phyloP scores from a whole-genome alignment of 2,329 filamentous ascomycete genomes.

The Xylaria sp. region DNA sequence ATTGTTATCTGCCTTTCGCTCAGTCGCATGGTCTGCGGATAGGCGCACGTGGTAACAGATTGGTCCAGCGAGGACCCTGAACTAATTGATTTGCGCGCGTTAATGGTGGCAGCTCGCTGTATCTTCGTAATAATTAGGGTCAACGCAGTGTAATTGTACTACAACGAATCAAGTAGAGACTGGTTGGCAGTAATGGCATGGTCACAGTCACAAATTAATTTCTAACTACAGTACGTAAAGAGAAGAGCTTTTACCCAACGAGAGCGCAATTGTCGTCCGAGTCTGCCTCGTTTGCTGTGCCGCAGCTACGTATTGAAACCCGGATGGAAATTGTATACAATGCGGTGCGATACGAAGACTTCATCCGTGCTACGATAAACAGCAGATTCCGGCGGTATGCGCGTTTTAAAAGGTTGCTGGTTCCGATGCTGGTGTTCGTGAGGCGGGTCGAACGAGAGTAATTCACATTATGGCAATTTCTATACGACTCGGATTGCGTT shows the following conservation, averaged over 20 bases:
- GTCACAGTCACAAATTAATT: background rate
- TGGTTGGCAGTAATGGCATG: background rate
- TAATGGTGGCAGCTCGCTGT: conserved; percentile 17
- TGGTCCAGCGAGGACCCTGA: conserved; percentile 1
- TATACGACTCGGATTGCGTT: too few species aligned
- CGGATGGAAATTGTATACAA: too few species aligned
- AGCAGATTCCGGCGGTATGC: too few species aligned
- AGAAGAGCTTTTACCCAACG: background rate
- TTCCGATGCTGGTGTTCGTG: too few species aligned
- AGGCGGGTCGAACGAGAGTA: too few species aligned
- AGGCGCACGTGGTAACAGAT: conserved; percentile 16
- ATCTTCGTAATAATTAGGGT: conserved; percentile 25
- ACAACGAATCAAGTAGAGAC: conserved; percentile 16
- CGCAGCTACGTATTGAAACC: too few species aligned
- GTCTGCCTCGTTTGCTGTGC: background rate
- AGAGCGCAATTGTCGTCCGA: background rate
- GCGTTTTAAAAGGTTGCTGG: too few species aligned
- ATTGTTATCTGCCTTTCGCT: conserved; percentile 18
- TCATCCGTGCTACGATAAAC: too few species aligned
- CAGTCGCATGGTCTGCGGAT: conserved; percentile 13
- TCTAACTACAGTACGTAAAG: conserved; percentile 1
- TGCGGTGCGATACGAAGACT: too few species aligned
- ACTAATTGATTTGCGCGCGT: conserved; percentile 14
- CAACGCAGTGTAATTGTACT: conserved; percentile 7
- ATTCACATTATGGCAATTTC: too few species aligned